These are phyloP conservation scores for Acrodontium crateriforme DNA, from an alignment of 2,329 filamentous ascomycete genomes.

Conservation along the genomic window DNA sequence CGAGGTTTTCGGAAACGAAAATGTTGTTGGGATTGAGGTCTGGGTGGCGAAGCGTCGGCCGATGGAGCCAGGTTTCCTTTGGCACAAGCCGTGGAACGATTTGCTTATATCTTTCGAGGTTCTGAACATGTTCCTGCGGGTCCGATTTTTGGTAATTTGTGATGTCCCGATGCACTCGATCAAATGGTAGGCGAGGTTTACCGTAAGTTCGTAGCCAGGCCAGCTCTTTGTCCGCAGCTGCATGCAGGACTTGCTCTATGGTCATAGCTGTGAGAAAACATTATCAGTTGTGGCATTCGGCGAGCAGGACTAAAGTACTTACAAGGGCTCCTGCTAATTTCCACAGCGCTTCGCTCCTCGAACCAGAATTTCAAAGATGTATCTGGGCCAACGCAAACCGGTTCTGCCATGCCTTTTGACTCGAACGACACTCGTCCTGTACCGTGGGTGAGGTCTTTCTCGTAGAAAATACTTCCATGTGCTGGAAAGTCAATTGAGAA, in stretches of 20 bases:
- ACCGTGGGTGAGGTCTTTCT: constrained; percentile 12
- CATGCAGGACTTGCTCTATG: constrained; percentile 10
- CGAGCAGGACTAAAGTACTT: constrained; percentile 5
- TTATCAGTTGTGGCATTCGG: neutral
- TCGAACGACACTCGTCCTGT: too few relatives aligned
- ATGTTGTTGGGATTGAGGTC: constrained; percentile 22
- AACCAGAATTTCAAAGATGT: constrained; percentile 19
- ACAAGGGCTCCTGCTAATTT: constrained; percentile 19
- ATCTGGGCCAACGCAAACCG: constrained; percentile 23
- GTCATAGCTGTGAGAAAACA: constrained; percentile 3
- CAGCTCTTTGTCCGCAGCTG: constrained; percentile 20
- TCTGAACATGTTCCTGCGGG: constrained; percentile 14
- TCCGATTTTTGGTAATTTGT: constrained; percentile 9
- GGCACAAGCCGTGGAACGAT: constrained; percentile 16
- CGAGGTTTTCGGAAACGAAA: constrained; percentile 18
- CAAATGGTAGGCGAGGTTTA: constrained; percentile 18
- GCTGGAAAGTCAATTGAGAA: constrained; percentile 16
- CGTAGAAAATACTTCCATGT: constrained; percentile 20
- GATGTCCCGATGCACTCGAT: constrained; percentile 18
- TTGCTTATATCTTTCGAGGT: constrained; percentile 17
- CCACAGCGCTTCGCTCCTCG: constrained; percentile 14
- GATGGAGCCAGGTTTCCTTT: constrained; percentile 5
- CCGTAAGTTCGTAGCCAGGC: constrained; percentile 18
- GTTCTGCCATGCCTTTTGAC: constrained; percentile 1
- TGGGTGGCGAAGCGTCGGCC: constrained; percentile 8